Percentiles rank a stretch among this genome's conserved stretches.
These are phyloP conservation scores for Pseudotsuga menziesii DNA, from an alignment of 75 land plant species.

Conservation along the genomic window DNA sequence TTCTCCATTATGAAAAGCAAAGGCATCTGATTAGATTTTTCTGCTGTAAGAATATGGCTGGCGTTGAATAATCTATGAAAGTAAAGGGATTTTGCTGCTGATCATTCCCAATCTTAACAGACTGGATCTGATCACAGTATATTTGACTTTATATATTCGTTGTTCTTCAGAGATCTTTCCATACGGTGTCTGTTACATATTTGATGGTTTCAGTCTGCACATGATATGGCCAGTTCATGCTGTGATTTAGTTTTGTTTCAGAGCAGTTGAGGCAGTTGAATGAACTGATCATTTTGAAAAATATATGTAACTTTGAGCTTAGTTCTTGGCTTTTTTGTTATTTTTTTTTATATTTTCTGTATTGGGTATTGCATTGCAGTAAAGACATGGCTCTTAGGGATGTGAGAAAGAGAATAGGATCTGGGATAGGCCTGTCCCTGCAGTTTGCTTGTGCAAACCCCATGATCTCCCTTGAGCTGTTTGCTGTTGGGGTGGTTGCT, in stretches of 20 bases:
- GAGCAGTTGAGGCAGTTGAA: background rate
- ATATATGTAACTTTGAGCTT: background rate
- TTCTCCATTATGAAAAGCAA: background rate
- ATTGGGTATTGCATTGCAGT: background rate
- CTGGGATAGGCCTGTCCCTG: background rate
- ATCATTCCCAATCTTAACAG: background rate
- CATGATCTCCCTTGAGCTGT: constrained; percentile 1
- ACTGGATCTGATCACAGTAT: background rate
- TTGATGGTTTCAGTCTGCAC: too few species aligned
- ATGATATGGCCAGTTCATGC: background rate
- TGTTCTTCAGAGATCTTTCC: background rate
- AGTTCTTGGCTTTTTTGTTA: background rate
- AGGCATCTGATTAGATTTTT: background rate
- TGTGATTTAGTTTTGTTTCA: background rate
- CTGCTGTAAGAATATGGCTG: background rate
- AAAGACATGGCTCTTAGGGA: background rate
- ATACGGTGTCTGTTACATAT: background rate
- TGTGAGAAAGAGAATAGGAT: background rate
- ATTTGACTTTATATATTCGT: background rate
- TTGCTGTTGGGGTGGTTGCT: background rate
- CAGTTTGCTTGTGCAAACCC: background rate
- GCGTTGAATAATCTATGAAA: background rate
- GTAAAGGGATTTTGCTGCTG: background rate
- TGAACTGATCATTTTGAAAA: background rate
- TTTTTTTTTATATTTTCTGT: background rate